Evolutionary conservation across 768 basidiomycete genomes (phyloP).

Genomic region (Amanita muscaria): DNA sequence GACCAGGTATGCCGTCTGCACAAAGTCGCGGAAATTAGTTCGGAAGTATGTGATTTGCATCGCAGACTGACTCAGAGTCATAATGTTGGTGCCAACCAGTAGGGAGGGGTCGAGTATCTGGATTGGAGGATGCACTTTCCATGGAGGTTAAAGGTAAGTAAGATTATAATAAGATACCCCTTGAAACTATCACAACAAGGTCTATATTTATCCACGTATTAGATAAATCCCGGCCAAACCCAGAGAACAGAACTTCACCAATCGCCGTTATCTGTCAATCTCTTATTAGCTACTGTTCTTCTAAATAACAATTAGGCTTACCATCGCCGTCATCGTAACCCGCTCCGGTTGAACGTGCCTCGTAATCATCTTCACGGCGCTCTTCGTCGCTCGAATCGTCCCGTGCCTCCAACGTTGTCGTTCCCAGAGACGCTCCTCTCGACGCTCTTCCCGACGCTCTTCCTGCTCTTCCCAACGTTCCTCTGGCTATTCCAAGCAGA

Average conservation of each 20-base stretch:
- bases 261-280: too few relatives aligned
- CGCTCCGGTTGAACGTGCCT: too few relatives aligned
- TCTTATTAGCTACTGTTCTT: too few relatives aligned
- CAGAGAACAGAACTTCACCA: too few relatives aligned
- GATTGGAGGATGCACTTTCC: constrained; percentile 4
- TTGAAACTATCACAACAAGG: too few relatives aligned
- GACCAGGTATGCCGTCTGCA: background rate
- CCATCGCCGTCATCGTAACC: constrained; percentile 9
- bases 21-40: background rate
- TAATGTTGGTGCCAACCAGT: constrained; percentile 27
- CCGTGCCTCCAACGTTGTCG: too few relatives aligned
- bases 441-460: constrained; percentile 16
- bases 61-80: constrained; percentile 21
- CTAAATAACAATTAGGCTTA: background rate
- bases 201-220: too few relatives aligned
- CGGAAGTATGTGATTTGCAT: background rate
- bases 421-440: too few relatives aligned
- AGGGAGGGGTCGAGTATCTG: constrained; percentile 21
- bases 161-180: too few relatives aligned
- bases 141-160: background rate
- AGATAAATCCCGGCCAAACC: too few relatives aligned
- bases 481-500: constrained; percentile 19
- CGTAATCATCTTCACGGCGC: constrained; percentile 19
- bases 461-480: background rate
- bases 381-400: too few relatives aligned